Evolutionary conservation across 257 asterid genomes (phyloP).

Genomic region (Galeopsis tetrahit): DNA sequence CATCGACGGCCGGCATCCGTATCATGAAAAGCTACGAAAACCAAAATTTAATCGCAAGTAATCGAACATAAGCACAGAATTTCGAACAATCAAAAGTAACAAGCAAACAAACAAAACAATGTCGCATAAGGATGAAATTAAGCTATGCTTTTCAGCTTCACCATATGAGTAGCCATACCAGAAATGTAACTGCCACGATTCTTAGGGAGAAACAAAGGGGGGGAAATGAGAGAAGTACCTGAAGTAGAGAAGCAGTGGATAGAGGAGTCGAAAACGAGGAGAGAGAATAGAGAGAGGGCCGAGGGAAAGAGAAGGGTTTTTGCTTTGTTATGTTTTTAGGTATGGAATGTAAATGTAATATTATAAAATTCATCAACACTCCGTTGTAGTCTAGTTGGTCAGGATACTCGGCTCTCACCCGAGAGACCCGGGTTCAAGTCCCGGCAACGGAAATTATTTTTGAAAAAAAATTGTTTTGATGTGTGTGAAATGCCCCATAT

Average conservation of each 20-base stretch:
- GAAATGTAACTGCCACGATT: constrained; percentile 7
- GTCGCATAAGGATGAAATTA: neutral
- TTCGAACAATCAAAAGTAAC: neutral
- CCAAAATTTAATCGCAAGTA: neutral
- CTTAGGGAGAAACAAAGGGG: neutral
- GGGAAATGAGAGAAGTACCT: constrained; percentile 18
- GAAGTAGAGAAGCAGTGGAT: constrained; percentile 40
- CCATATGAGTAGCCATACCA: constrained; percentile 23
- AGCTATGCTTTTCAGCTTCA: constrained; percentile 18
- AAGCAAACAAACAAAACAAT: neutral
- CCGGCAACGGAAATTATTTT: constrained; percentile 70
- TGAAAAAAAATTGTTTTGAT: neutral
- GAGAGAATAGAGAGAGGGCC: neutral
- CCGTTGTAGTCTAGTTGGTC: constrained; percentile 98
- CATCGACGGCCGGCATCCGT: constrained; percentile 16
- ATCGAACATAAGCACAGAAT: constrained; percentile 12
- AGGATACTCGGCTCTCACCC: constrained; percentile 99
- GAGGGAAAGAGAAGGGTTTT: constrained; percentile 24
- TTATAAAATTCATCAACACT: neutral
- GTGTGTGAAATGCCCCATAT: no score
- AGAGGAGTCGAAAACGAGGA: constrained; percentile 27
- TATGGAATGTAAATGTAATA: fast-evolving
- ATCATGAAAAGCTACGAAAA: neutral
- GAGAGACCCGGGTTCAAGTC: constrained; percentile 98
- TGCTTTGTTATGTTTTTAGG: neutral